Base-by-base conservation (phyloP, 164 flowering plant genomes). In the Kalanchoe fedtschenkoi region DNA sequence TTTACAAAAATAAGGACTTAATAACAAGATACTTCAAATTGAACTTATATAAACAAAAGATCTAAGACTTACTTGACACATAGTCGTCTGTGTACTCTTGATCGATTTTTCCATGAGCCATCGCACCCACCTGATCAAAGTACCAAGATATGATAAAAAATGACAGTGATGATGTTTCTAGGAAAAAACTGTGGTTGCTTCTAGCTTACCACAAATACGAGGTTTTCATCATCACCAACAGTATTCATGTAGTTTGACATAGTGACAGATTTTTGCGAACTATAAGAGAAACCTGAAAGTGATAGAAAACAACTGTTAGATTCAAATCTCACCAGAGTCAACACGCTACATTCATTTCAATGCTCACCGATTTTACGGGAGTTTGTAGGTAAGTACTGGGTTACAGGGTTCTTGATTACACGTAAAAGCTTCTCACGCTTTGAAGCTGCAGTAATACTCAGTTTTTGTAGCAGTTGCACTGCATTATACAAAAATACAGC, bases 401-500 rank as follows among this genome's bases (percentile, higher is more conserved):
- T 87, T 1, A 93, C 91, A 58, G 99, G 99, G 60, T 93, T 87
- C 76, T 84, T 85, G 35, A 90, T 80, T 62, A 81, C 82, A 21
- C 87, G 89, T 46, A 93, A 53, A 64, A 93, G 90, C 64, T 85
- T 93, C 66, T 87, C 96, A 37, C 89, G 83, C 71, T 80, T 85
- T 22, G 83, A 78, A 67, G 69, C 71, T 41, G 97, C 91, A 68
- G 75, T 60, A 46, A 93, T 80, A 56, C 81, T 83, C 34, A 85
- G 62, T 63, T 87, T 88, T 69, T 93, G 96, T 33, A 93, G 78
- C 58, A 90, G 74, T 65, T 90, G 87, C 76, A 87, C 99, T 93
- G 91, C 71, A 80, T 7, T 56, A 62, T 33, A 55, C 24, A 32
- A 34, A 7, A 63, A 8, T 22, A 22, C 9, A 37, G 10, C 16